Conservation (phyloP, 208 protist species). For the Kentomonas sorsogonicus region DNA sequence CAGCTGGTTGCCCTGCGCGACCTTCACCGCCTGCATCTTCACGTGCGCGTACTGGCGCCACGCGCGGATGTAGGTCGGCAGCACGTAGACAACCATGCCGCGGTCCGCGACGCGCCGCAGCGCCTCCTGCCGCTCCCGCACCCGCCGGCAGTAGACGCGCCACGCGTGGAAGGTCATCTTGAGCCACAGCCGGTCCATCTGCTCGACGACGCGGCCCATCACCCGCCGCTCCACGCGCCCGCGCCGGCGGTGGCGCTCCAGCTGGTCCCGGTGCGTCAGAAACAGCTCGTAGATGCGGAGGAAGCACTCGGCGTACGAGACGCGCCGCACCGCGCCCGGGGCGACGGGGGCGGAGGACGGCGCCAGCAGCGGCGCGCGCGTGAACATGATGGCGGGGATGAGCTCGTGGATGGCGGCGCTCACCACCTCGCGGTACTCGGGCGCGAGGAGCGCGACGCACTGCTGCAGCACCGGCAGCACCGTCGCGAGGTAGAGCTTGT, state of each 20-base stretch:
- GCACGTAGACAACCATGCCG: conserved; percentile 31
- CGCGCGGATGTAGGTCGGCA: conserved; percentile 41
- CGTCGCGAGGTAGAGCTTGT: conserved; percentile 65
- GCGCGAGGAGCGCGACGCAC: conserved; percentile 40
- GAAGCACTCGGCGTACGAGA: conserved; percentile 70
- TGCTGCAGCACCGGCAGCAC: conserved; percentile 64
- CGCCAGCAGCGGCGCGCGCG: too few species aligned
- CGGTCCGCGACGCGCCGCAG: conserved; percentile 52
- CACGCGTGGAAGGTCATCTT: conserved; percentile 85
- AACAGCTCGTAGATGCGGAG: conserved; percentile 41
- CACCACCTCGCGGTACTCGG: conserved; percentile 42
- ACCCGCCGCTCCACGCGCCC: conserved; percentile 44
- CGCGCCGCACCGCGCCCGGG: neutral
- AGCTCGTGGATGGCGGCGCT: conserved; percentile 69
- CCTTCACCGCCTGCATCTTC: conserved; percentile 57
- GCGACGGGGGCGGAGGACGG: conserved; percentile 7
- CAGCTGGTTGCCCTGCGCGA: conserved; percentile 31
- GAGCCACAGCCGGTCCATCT: conserved; percentile 67
- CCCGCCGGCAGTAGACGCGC: conserved; percentile 49
- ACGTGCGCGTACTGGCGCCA: conserved; percentile 79
- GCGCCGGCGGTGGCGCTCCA: conserved; percentile 33
- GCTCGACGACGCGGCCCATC: conserved; percentile 67
- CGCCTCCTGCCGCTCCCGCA: conserved; percentile 46
- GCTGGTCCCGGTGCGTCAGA: conserved; percentile 28
- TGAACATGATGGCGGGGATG: conserved; percentile 69